These are phyloP conservation scores for Nothophytophthora sp. DNA, from an alignment of 352 stramenopile genomes.

Conservation along the genomic window DNA sequence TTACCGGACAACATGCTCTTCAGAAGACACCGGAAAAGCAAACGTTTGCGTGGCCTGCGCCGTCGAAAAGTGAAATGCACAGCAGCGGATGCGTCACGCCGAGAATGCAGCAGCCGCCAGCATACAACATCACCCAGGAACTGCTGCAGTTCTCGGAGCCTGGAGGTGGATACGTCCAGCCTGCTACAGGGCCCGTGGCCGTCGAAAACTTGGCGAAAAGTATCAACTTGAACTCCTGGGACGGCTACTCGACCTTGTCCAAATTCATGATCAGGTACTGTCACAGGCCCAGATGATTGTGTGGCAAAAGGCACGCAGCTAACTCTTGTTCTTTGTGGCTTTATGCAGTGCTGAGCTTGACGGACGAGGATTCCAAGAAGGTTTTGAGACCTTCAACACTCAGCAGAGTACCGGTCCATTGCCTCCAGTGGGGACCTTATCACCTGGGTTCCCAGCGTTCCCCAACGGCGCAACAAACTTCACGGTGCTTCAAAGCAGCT, in stretches of 20 bases:
- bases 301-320: neutral
- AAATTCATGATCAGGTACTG: constrained; percentile 73
- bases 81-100: constrained; percentile 12
- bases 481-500: neutral
- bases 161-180: constrained; percentile 6
- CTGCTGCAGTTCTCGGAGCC: constrained; percentile 15
- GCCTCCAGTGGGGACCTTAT: constrained; percentile 25
- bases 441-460: constrained; percentile 12
- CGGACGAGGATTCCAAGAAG: constrained; percentile 4
- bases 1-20: constrained; percentile 1
- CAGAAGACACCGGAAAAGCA: constrained; percentile 20
- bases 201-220: constrained; percentile 40
- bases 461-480: constrained; percentile 11
- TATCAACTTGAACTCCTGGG: constrained; percentile 56
- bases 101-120: constrained; percentile 11
- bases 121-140: constrained; percentile 25
- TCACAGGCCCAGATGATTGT: neutral
- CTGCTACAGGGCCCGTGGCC: constrained; percentile 7
- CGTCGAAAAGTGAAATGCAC: constrained; percentile 12
- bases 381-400: neutral
- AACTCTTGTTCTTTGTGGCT: neutral
- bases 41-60: constrained; percentile 16
- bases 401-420: constrained; percentile 21
- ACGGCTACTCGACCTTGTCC: constrained; percentile 75
- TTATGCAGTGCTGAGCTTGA: constrained; percentile 14